Evolutionary conservation across 1,284 basidiomycete species (phyloP).

Genomic region (Malassezia psittaci): DNA sequence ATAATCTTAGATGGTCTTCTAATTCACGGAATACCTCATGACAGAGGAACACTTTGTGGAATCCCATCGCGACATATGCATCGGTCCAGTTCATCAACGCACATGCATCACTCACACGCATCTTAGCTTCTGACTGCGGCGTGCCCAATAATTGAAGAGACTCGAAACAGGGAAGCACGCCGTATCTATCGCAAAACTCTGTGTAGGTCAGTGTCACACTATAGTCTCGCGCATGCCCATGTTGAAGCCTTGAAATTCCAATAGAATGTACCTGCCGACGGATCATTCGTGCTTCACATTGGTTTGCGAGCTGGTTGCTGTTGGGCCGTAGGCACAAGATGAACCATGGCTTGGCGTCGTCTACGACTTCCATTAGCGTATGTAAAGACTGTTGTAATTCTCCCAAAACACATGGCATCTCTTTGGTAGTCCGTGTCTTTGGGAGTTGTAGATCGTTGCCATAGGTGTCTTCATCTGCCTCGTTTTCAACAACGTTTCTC

Average conservation of each 20-base stretch:
- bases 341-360: conserved; percentile 83
- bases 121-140: conserved; percentile 50
- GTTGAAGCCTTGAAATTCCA: conserved; percentile 64
- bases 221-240: conserved; percentile 38
- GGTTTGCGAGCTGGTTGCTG: conserved; percentile 83
- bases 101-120: conserved; percentile 50
- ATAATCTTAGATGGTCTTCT: conserved; percentile 71
- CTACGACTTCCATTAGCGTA: conserved; percentile 74
- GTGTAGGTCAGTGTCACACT: conserved; percentile 68
- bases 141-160: conserved; percentile 51
- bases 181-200: conserved; percentile 69
- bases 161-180: conserved; percentile 28
- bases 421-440: conserved; percentile 18
- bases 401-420: conserved; percentile 62
- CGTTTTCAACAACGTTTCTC: conserved; percentile 45
- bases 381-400: conserved; percentile 75
- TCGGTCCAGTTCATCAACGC: conserved; percentile 61
- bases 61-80: conserved; percentile 66
- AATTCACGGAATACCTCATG: conserved; percentile 77
- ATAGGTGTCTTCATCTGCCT: conserved; percentile 31
- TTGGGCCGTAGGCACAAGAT: conserved; percentile 88
- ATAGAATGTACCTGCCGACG: conserved; percentile 80
- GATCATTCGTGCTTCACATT: conserved; percentile 79
- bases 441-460: conserved; percentile 20
- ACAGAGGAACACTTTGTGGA: conserved; percentile 73